Base-by-base conservation (phyloP, 176 grass and related monocot genomes). In the Oropetium thomaeum region DNA sequence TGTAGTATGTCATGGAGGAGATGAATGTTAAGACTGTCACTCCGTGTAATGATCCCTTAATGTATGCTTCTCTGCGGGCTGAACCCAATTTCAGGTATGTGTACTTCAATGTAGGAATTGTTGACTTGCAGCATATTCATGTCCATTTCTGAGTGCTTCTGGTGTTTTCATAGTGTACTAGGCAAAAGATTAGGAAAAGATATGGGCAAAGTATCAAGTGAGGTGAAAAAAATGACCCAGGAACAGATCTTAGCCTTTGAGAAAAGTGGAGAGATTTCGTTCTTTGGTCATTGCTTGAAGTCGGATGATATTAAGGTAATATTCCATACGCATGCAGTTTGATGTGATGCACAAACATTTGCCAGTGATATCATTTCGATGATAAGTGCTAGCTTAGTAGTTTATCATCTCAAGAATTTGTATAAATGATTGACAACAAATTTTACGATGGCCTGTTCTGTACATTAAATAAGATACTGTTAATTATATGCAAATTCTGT, bases 1-100 rank as follows among this genome's bases (percentile, higher is more conserved):
- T 93, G 78, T 79, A 98, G 95, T 98, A 98, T 90, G 95, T 98
- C 75, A 89, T 94, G 91, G 95, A 98, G 79, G 95, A 98, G 73
- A 93, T 98, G 72, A 98, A 98, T 74, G 80, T 94, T 70, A 98
- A 94, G 83, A 92, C 52, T 35, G 89, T 98, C 44, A 86, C 90
- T 69, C 89, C 95, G 63, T 98, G 95, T 81, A 94, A 98, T 73
- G 85, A 96, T 82, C 92, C 89, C 43, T 88, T 95, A 62, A 75
- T 82, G 70, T 95, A 92, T 52, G 92, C 92, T 88, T 92, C 92
- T 74, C 75, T 99, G 66, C 84, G 87, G 29, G 92, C 96, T 25
- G 96, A 99, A 79, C 96, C 96, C 51, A 93, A 95, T 88, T 99
- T 92, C 85, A 95, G 96, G 96, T 99, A 94, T 83, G 69, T 57